A percentile compares a stretch with the other conserved stretches of the same genome.
phyloP scores from a whole-genome alignment of 2,329 filamentous ascomycete species.

The Aotearoamyces nothofagi region DNA sequence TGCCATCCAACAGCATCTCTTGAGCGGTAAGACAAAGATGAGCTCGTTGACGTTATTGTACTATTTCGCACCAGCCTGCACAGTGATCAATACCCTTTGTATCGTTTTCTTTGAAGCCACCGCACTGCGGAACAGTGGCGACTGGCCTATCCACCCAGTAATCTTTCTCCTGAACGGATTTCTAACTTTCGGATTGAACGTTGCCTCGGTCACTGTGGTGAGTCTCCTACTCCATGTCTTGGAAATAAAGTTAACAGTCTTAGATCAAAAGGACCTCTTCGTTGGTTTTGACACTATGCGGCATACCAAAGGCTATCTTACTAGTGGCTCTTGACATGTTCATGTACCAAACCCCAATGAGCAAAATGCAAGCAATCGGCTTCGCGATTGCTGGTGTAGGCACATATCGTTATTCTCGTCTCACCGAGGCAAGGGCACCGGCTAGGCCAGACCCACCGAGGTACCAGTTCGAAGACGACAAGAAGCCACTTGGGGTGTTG shows the following conservation, averaged over 20 bases:
- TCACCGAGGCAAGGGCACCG: neutral
- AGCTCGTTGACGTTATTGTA: constrained; percentile 77
- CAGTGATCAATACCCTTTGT: constrained; percentile 62
- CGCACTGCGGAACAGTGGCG: constrained; percentile 47
- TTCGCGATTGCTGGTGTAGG: constrained; percentile 47
- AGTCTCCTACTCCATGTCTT: constrained; percentile 21
- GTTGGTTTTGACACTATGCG: constrained; percentile 71
- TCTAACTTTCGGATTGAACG: constrained; percentile 67
- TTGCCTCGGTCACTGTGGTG: constrained; percentile 77
- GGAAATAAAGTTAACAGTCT: neutral
- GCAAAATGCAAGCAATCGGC: constrained; percentile 57
- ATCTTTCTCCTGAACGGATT: constrained; percentile 59
- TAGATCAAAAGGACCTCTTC: constrained; percentile 82
- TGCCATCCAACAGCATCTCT: constrained; percentile 73
- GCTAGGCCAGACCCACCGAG: neutral
- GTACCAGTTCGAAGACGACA: no score
- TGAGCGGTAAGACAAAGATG: constrained; percentile 53
- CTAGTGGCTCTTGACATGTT: constrained; percentile 63
- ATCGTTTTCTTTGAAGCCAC: constrained; percentile 55
- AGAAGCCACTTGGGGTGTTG: no score
- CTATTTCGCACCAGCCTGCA: constrained; percentile 79
- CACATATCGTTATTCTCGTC: constrained; percentile 3
- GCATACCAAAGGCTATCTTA: constrained; percentile 79
- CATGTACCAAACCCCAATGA: constrained; percentile 63
- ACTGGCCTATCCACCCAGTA: constrained; percentile 32